A percentile compares a stretch with the other conserved stretches of the same genome.
Evolutionary conservation across 176 grass and related monocot genomes (phyloP).

Genomic region (Microstegium vimineum): DNA sequence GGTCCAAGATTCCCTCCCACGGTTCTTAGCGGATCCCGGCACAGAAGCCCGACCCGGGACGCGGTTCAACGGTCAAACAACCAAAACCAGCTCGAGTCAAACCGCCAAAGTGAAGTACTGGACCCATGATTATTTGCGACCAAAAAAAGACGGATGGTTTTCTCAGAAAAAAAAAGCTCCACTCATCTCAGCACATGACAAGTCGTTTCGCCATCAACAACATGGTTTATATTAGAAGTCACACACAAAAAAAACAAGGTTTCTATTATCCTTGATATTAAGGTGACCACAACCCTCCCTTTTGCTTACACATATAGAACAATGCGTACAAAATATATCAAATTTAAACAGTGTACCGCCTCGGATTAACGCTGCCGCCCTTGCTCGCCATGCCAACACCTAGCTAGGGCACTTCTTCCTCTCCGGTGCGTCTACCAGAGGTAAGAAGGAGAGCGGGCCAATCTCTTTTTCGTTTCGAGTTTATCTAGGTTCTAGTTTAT

Average conservation of each 20-base stretch:
- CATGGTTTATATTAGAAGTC: too few species aligned
- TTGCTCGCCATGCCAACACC: too few species aligned
- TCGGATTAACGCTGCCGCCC: too few species aligned
- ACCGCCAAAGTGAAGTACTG: not conserved
- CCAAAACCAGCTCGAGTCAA: not conserved
- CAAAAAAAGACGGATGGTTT: not conserved
- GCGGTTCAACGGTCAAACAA: not conserved
- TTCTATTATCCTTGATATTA: too few species aligned
- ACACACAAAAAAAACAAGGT: too few species aligned
- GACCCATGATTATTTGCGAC: not conserved
- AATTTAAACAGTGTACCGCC: too few species aligned
- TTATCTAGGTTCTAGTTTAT: too few species aligned
- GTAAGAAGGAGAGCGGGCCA: too few species aligned
- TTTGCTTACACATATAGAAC: not conserved
- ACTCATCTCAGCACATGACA: not conserved
- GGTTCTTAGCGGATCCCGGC: not conserved
- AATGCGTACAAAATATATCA: not conserved
- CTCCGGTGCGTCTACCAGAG: too few species aligned
- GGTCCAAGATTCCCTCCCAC: slow-evolving; percentile 45
- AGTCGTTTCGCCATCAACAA: not conserved
- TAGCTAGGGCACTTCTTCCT: too few species aligned
- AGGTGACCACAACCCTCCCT: not conserved
- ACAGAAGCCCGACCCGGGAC: not conserved
- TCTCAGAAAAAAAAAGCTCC: not conserved
- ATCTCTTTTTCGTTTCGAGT: too few species aligned